Evolutionary conservation across 345 rosid genomes (phyloP).

Genomic region (Pistacia vera): DNA sequence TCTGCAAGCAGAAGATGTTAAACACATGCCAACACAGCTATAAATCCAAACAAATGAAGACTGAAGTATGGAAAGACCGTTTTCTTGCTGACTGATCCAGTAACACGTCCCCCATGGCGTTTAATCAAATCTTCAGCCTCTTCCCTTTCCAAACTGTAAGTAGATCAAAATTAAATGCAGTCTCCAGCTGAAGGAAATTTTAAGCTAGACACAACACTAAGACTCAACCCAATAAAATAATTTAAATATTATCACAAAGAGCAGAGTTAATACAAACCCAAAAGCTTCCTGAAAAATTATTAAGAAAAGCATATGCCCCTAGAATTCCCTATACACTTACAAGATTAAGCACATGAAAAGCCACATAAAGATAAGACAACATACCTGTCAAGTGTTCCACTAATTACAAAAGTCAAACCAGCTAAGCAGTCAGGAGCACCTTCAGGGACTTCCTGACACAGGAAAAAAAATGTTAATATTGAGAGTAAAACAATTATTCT

Average conservation of each 20-base stretch:
- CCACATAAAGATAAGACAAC: slow-evolving; percentile 16
- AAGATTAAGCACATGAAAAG: slow-evolving; percentile 8
- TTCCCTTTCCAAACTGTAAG: slow-evolving; percentile 90
- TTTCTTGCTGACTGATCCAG: slow-evolving; percentile 98
- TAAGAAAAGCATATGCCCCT: slow-evolving; percentile 3
- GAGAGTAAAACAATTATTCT: neutral
- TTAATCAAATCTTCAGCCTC: slow-evolving; percentile 97
- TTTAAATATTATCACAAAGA: slow-evolving; percentile 2
- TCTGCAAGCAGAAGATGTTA: slow-evolving; percentile 55
- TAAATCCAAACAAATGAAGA: slow-evolving; percentile 22
- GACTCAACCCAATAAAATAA: slow-evolving; percentile 1
- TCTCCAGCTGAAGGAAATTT: neutral
- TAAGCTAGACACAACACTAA: slow-evolving; percentile 2
- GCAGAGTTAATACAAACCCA: neutral
- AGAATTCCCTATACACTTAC: neutral
- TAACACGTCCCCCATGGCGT: slow-evolving; percentile 91
- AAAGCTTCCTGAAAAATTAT: neutral
- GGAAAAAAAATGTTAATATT: slow-evolving; percentile 22
- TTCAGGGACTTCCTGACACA: slow-evolving; percentile 93
- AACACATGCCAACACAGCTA: slow-evolving; percentile 16
- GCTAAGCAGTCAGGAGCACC: slow-evolving; percentile 87
- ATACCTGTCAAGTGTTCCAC: slow-evolving; percentile 99
- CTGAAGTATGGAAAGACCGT: slow-evolving; percentile 53
- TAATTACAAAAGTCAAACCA: slow-evolving; percentile 89
- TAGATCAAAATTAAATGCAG: slow-evolving; percentile 20